Evolutionary conservation across 2,329 filamentous ascomycete species (phyloP).

Genomic region (Parasarocladium wereldwijsianum): DNA sequence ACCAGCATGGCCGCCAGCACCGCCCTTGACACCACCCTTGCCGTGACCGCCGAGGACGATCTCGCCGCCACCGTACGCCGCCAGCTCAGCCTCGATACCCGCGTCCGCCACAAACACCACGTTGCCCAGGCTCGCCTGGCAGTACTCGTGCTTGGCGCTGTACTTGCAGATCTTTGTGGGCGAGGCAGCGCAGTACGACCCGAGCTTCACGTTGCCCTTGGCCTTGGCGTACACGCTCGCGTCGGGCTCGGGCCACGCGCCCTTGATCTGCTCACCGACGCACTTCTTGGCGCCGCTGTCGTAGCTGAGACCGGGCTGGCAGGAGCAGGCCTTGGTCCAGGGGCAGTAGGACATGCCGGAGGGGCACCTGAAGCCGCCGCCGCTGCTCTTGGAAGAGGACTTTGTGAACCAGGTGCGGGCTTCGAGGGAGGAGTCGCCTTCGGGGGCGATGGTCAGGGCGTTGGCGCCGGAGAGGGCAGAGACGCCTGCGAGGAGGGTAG

Average conservation of each 20-base stretch:
- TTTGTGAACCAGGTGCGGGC: too few relatives aligned
- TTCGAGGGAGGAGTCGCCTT: constrained; percentile 1
- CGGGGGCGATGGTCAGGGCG: background rate
- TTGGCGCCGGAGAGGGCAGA: background rate
- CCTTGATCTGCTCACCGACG: constrained; percentile 11
- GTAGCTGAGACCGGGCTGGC: constrained; percentile 24
- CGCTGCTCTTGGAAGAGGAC: too few relatives aligned
- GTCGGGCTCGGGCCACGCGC: constrained; percentile 19
- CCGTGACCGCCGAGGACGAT: constrained; percentile 12
- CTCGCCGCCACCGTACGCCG: constrained; percentile 8
- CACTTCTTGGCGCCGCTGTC: constrained; percentile 16
- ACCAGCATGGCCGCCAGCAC: too few relatives aligned
- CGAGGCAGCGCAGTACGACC: constrained; percentile 18
- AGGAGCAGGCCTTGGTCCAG: constrained; percentile 26
- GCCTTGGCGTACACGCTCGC: constrained; percentile 4
- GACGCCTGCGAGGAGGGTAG: constrained; percentile 1
- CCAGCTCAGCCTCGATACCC: constrained; percentile 13
- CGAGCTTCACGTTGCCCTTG: constrained; percentile 13
- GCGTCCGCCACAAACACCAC: constrained; percentile 19
- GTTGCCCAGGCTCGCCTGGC: constrained; percentile 18
- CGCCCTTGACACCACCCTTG: too few relatives aligned
- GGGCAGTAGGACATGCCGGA: constrained; percentile 20
- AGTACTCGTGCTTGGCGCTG: constrained; percentile 18
- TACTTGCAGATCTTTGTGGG: constrained; percentile 21
- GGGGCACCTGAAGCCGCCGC: constrained; percentile 13